Evolutionary conservation across 2,329 filamentous ascomycete species (phyloP).

Genomic region (Phymatotrichopsis omnivora): DNA sequence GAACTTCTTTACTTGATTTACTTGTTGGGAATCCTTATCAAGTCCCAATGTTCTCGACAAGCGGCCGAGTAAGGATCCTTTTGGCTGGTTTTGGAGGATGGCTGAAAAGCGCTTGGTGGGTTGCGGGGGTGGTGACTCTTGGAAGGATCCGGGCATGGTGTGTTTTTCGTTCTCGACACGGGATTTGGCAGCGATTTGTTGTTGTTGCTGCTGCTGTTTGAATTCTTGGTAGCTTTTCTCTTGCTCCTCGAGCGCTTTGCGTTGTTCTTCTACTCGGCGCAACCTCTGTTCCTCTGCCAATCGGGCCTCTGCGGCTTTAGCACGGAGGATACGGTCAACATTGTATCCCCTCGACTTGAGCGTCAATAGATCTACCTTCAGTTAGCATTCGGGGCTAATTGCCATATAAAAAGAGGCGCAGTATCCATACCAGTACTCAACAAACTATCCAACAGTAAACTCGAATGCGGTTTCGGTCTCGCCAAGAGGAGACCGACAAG

Average conservation of each 20-base stretch:
- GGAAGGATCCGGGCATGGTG: slow-evolving; percentile 65
- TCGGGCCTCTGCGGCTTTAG: slow-evolving; percentile 76
- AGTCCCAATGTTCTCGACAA: slow-evolving; percentile 11
- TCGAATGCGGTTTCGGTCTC: slow-evolving; percentile 77
- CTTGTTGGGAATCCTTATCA: slow-evolving; percentile 10
- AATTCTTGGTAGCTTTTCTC: slow-evolving; percentile 42
- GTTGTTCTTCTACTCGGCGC: slow-evolving; percentile 62
- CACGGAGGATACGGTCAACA: slow-evolving; percentile 82
- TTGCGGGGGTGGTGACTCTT: slow-evolving; percentile 47
- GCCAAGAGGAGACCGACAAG: slow-evolving; percentile 71
- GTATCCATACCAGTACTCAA: slow-evolving; percentile 46
- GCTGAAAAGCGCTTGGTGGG: slow-evolving; percentile 6
- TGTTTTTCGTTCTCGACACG: slow-evolving; percentile 29
- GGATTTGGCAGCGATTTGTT: slow-evolving; percentile 11
- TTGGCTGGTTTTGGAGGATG: too few relatives aligned
- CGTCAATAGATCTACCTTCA: slow-evolving; percentile 58
- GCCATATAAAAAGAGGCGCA: not conserved
- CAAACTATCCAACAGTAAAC: slow-evolving; percentile 83
- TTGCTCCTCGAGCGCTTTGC: slow-evolving; percentile 45
- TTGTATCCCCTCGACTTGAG: slow-evolving; percentile 87
- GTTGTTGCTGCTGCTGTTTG: slow-evolving; percentile 22
- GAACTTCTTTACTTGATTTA: slow-evolving; percentile 11
- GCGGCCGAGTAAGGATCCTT: too few relatives aligned
- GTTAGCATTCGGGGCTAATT: not conserved
- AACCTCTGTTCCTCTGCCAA: slow-evolving; percentile 75